Evolutionary conservation across 73 alveolate genomes (phyloP).

Genomic region (Breviolum minutum): DNA sequence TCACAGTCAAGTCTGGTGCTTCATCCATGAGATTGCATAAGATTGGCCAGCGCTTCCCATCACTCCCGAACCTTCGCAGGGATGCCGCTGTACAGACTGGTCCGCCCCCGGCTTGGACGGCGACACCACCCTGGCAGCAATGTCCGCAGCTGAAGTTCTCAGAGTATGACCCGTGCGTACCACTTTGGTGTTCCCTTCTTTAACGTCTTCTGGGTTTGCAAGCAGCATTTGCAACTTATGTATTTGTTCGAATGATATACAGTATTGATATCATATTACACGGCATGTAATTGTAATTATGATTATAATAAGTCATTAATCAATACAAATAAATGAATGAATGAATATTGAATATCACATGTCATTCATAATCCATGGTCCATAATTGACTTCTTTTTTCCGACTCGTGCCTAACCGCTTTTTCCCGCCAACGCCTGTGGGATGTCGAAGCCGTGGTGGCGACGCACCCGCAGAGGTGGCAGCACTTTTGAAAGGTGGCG

Average conservation of each 20-base stretch:
- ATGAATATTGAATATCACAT: too few relatives aligned
- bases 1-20: too few relatives aligned
- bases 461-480: conserved; percentile 72
- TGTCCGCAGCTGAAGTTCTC: not conserved
- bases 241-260: too few relatives aligned
- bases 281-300: too few relatives aligned
- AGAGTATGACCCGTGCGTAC: not conserved
- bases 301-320: too few relatives aligned
- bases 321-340: too few relatives aligned
- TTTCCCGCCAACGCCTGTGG: conserved; percentile 4
- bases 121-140: conserved; percentile 36
- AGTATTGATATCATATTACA: too few relatives aligned
- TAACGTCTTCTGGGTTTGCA: too few relatives aligned
- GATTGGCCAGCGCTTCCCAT: too few relatives aligned
- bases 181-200: too few relatives aligned
- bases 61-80: not conserved
- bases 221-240: too few relatives aligned
- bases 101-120: conserved; percentile 92
- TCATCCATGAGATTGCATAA: too few relatives aligned
- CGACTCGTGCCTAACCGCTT: not conserved
- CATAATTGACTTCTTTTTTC: not conserved
- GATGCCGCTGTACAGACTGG: conserved; percentile 66
- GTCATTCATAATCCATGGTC: not conserved
- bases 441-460: conserved; percentile 84
- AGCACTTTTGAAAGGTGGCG: conserved; percentile 91